Base-by-base conservation (phyloP, 805 yeast species). In the Candida boleticola region DNA sequence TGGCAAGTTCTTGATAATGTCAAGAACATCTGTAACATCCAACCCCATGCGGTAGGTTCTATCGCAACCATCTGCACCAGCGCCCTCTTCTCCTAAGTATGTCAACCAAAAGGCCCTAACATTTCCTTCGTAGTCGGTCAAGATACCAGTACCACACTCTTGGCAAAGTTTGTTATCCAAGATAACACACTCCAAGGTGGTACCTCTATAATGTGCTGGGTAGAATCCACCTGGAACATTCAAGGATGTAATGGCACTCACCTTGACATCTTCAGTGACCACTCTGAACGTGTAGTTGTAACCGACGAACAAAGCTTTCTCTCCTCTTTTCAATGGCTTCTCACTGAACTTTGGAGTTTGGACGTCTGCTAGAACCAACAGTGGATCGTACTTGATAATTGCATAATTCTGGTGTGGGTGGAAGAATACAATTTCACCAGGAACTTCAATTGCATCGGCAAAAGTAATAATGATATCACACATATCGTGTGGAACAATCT, bases 341-440 rank as follows among this genome's bases (percentile, higher is more conserved):
- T 63, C 50, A 36, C 83, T 68, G 49, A 88, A 76, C 42, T 70
- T 69, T 3, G 96, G 93, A 1, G 95, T 76, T 35, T 68, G 64
- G 6, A 88, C 78, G 32, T 84, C 85, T 2, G 95, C 90, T 18
- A 75, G 59, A 13, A 90, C 83, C 39, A 88, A 64, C 3, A 69
- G 54, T 6, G 96, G 89, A 57, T 90, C 95, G 60, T 88, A 90
- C 58, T 86, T 79, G 20, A 90, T 71, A 43, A 89, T 79, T 1
- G 95, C 89, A 61, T 85, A 89, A 51, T 89, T 89, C 52, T 84
- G 87, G 29, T 87, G 79, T 26, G 97, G 97, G 58, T 89, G 97
- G 54, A 88, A 66, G 52, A 89, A 90, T 18, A 81, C 81, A 20
- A 89, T 93, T 48, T 80, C 73, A 1, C 84, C 97, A 0, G 95